These are phyloP conservation scores for Pisolithus thermaeus DNA, from an alignment of 1,284 basidiomycete species.

Conservation along the genomic window DNA sequence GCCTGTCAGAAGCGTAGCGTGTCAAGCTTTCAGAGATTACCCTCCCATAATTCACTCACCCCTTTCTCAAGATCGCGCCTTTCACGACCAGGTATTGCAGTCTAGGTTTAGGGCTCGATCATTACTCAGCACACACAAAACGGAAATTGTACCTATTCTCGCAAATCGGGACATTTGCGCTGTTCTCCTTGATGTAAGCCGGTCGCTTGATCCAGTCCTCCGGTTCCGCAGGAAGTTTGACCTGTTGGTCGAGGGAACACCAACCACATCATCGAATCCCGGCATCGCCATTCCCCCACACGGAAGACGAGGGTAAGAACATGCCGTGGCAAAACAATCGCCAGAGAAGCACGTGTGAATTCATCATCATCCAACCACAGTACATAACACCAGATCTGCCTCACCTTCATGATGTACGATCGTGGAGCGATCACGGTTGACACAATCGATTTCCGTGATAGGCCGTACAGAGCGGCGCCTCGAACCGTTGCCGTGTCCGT, in stretches of 20 bases:
- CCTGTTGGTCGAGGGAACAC: constrained; percentile 37
- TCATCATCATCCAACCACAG: constrained; percentile 1
- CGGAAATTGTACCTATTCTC: constrained; percentile 60
- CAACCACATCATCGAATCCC: not conserved
- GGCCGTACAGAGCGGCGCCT: constrained; percentile 79
- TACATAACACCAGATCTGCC: constrained; percentile 8
- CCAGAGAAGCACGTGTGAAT: not conserved
- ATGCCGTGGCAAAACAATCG: constrained; percentile 3
- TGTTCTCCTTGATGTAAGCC: constrained; percentile 71
- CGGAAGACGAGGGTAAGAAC: not conserved
- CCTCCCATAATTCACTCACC: constrained; percentile 37
- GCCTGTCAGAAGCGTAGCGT: constrained; percentile 34
- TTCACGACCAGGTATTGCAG: constrained; percentile 78
- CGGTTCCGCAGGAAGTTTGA: constrained; percentile 75
- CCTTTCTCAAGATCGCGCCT: constrained; percentile 78
- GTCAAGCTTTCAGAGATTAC: not conserved
- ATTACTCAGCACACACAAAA: constrained; percentile 21
- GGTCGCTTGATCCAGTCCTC: constrained; percentile 78
- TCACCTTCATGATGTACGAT: constrained; percentile 78
- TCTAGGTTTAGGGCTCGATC: constrained; percentile 33
- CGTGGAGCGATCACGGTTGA: constrained; percentile 73
- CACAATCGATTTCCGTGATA: constrained; percentile 65
- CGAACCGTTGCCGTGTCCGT: constrained; percentile 79
- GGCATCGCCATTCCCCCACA: not conserved
- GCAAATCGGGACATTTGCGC: constrained; percentile 68